phyloP scores from a whole-genome alignment of 1,284 basidiomycete genomes.

The Ustilago esculenta region DNA sequence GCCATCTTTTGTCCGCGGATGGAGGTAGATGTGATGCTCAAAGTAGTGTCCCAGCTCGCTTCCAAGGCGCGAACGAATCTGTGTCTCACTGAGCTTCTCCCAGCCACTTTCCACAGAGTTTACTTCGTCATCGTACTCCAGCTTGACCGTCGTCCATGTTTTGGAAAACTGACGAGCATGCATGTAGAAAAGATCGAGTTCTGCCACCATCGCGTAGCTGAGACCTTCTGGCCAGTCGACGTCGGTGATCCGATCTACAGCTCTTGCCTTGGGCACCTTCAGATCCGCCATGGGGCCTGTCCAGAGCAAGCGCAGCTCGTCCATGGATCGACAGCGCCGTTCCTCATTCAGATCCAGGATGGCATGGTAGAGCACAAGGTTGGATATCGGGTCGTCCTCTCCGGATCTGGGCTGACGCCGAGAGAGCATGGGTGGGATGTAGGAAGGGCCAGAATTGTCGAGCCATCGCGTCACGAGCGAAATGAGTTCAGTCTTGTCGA shows the following conservation, averaged over 20 bases:
- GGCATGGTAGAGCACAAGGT: slow-evolving; percentile 39
- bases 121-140: slow-evolving; percentile 47
- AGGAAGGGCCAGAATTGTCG: slow-evolving; percentile 22
- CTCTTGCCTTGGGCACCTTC: slow-evolving; percentile 49
- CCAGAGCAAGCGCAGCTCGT: slow-evolving; percentile 46
- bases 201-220: slow-evolving; percentile 52
- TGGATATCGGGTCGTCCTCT: slow-evolving; percentile 26
- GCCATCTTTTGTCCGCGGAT: slow-evolving; percentile 6
- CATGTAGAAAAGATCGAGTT: slow-evolving; percentile 37
- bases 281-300: slow-evolving; percentile 43
- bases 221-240: slow-evolving; percentile 57
- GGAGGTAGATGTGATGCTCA: slow-evolving; percentile 49
- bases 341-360: slow-evolving; percentile 49
- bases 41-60: slow-evolving; percentile 51
- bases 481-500: slow-evolving; percentile 44
- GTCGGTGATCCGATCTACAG: slow-evolving; percentile 49
- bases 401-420: slow-evolving; percentile 30
- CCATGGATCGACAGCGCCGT: slow-evolving; percentile 40
- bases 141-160: slow-evolving; percentile 42
- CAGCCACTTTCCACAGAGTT: slow-evolving; percentile 18
- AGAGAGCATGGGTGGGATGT: slow-evolving; percentile 44
- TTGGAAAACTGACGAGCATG: slow-evolving; percentile 16
- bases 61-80: slow-evolving; percentile 32
- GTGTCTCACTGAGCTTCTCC: slow-evolving; percentile 27
- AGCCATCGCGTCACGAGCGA: slow-evolving; percentile 40